phyloP scores from a whole-genome alignment of 2,329 filamentous ascomycete species.

The Aspergillus luchuensis region DNA sequence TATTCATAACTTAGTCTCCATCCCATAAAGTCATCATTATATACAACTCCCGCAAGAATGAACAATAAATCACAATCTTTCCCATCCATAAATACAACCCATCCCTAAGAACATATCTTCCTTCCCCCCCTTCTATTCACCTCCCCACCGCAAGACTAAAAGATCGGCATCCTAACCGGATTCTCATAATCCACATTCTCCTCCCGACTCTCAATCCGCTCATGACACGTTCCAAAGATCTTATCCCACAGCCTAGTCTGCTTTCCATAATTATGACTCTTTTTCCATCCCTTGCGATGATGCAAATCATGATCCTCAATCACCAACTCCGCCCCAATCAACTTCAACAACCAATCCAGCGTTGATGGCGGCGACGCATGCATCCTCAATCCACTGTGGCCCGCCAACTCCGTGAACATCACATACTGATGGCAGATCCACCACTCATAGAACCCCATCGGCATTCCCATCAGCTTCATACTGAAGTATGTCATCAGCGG shows the following conservation, averaged over 20 bases:
- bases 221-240: constrained; percentile 38
- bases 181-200: constrained; percentile 37
- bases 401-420: constrained; percentile 36
- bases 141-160: constrained; percentile 11
- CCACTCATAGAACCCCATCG: constrained; percentile 52
- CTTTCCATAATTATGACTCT: constrained; percentile 44
- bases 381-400: constrained; percentile 34
- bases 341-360: constrained; percentile 37
- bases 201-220: constrained; percentile 39
- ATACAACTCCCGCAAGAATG: neutral
- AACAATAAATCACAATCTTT: neutral
- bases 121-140: neutral
- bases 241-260: constrained; percentile 45
- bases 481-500: constrained; percentile 44
- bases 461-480: constrained; percentile 41
- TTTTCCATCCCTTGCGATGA: constrained; percentile 43
- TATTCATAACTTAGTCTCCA: neutral
- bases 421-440: constrained; percentile 52
- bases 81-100: neutral
- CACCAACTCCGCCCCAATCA: constrained; percentile 40
- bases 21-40: neutral
- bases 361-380: constrained; percentile 39
- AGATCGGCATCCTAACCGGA: constrained; percentile 31
- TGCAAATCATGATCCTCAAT: constrained; percentile 49
- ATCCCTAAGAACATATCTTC: neutral